phyloP scores from a whole-genome alignment of 2,329 filamentous ascomycete genomes.

The Aspergillus fischeri region DNA sequence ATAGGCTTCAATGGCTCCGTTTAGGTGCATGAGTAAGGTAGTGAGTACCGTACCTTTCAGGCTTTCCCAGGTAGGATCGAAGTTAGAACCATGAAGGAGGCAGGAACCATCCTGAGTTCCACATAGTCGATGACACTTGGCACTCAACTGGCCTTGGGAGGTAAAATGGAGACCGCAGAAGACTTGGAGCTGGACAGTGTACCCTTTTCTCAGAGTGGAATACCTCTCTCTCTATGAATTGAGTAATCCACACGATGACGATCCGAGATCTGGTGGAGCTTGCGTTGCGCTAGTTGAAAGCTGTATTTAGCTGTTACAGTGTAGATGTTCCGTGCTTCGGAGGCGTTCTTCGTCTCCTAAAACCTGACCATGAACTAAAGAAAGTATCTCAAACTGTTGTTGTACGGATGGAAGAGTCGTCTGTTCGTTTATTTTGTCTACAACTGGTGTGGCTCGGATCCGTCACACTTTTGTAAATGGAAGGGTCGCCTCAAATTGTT shows the following conservation, averaged over 20 bases:
- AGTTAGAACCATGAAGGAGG: neutral
- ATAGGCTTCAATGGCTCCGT: neutral
- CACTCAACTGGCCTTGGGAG: neutral
- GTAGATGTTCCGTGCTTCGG: neutral
- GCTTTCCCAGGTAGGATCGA: too few species aligned
- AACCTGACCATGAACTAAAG: neutral
- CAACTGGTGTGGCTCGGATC: neutral
- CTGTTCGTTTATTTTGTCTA: neutral
- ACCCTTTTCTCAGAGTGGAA: neutral
- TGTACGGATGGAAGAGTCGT: neutral
- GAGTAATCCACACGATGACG: neutral
- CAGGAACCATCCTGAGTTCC: neutral
- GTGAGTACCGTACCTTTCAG: neutral
- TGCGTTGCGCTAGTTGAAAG: neutral
- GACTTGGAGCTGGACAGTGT: neutral
- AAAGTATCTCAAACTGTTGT: neutral
- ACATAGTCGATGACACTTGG: neutral
- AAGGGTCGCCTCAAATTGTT: neutral
- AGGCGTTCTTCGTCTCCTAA: neutral
- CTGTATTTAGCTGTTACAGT: neutral
- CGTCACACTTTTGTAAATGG: neutral
- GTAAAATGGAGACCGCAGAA: too few species aligned
- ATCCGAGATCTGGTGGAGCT: neutral
- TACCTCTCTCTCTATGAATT: neutral
- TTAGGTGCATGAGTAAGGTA: neutral